Evolutionary conservation across 1,139 yeast species (phyloP).

Genomic region (Debaryomyces psychrophilus): DNA sequence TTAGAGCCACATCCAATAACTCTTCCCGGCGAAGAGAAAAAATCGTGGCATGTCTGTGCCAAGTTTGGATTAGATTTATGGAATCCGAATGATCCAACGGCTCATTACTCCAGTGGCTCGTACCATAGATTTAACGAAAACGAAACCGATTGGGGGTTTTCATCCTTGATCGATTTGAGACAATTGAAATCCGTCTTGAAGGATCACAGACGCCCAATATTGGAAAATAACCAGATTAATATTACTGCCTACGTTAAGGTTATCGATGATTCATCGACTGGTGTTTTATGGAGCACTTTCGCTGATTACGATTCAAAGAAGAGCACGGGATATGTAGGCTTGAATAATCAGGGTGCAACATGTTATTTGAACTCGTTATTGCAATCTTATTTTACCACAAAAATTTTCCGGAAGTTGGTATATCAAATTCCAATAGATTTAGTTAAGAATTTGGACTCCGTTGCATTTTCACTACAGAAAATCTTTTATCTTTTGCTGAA

Average conservation of each 20-base stretch:
- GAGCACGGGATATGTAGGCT: slow-evolving; percentile 88
- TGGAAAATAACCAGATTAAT: slow-evolving; percentile 62
- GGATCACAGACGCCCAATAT: slow-evolving; percentile 28
- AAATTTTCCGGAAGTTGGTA: slow-evolving; percentile 78
- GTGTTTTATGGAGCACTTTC: slow-evolving; percentile 91
- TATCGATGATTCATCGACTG: slow-evolving; percentile 84
- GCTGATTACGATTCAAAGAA: slow-evolving; percentile 83
- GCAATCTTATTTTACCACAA: slow-evolving; percentile 89
- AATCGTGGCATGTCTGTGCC: slow-evolving; percentile 82
- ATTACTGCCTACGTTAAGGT: slow-evolving; percentile 78
- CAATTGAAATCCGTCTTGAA: slow-evolving; percentile 33
- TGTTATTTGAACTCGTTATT: slow-evolving; percentile 90
- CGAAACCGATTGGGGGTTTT: slow-evolving; percentile 96
- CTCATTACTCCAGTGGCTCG: slow-evolving; percentile 67
- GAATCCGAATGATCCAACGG: slow-evolving; percentile 71
- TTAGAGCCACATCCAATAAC: slow-evolving; percentile 60
- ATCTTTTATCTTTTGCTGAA: slow-evolving; percentile 78
- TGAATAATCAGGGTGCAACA: slow-evolving; percentile 96
- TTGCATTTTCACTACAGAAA: slow-evolving; percentile 84
- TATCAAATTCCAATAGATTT: slow-evolving; percentile 82
- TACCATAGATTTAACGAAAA: slow-evolving; percentile 74
- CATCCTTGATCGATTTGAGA: slow-evolving; percentile 67
- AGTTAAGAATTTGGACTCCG: slow-evolving; percentile 46
- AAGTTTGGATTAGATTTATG: slow-evolving; percentile 87
- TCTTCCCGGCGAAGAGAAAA: slow-evolving; percentile 27